phyloP scores from a whole-genome alignment of 257 asterid genomes.

The Rubia yunnanensis region DNA sequence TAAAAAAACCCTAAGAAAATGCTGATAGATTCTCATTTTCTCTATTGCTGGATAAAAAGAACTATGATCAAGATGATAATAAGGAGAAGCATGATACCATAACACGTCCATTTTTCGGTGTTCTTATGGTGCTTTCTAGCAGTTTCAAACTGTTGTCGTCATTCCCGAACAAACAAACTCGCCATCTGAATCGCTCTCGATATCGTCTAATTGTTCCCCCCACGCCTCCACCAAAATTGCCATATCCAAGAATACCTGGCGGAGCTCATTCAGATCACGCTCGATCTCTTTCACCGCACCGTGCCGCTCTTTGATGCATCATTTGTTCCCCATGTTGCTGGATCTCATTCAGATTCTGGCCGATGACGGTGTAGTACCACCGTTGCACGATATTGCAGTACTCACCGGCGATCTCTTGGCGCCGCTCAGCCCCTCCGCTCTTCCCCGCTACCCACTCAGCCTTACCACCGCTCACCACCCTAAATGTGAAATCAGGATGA shows the following conservation, averaged over 20 bases:
- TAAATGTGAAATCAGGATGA: too few relatives aligned
- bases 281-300: constrained; percentile 41
- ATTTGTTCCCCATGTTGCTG: constrained; percentile 44
- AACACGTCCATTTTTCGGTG: constrained; percentile 38
- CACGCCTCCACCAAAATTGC: constrained; percentile 31
- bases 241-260: constrained; percentile 39
- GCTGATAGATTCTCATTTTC: background rate
- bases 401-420: too few relatives aligned
- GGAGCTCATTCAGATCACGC: constrained; percentile 31
- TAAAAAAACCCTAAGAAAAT: background rate
- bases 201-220: constrained; percentile 37
- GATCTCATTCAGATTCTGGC: constrained; percentile 39
- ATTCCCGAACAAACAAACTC: constrained; percentile 25
- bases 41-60: constrained; percentile 40
- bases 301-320: constrained; percentile 44
- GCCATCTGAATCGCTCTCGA: constrained; percentile 40
- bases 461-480: too few relatives aligned
- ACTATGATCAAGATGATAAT: constrained; percentile 30
- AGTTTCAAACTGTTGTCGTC: constrained; percentile 26
- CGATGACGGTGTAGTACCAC: too few relatives aligned
- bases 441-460: too few relatives aligned
- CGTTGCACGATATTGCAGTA: too few relatives aligned
- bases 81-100: constrained; percentile 26
- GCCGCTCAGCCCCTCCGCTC: too few relatives aligned
- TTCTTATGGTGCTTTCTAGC: constrained; percentile 39